These are phyloP conservation scores for Sphagnum magellanicum DNA, from an alignment of 228 moss, liverwort and hornwort species.

Conservation along the genomic window DNA sequence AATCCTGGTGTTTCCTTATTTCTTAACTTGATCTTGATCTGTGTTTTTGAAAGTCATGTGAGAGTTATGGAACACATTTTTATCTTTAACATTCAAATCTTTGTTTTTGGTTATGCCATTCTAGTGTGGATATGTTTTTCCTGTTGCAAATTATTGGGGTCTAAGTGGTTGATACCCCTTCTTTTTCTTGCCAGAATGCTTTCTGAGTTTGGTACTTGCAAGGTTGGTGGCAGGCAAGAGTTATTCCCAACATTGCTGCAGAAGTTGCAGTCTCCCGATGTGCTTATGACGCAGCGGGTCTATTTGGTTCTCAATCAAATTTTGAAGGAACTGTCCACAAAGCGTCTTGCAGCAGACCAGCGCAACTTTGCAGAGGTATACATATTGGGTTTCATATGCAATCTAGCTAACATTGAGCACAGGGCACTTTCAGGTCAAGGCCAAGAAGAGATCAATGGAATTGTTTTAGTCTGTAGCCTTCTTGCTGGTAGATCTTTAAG, in stretches of 20 bases:
- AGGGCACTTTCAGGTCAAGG: not conserved
- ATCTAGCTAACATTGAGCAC: not conserved
- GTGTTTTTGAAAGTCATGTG: too few relatives aligned
- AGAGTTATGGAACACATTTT: too few relatives aligned
- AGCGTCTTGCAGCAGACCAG: constrained; percentile 93
- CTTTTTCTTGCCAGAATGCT: not conserved
- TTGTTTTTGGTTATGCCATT: too few relatives aligned
- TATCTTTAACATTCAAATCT: too few relatives aligned
- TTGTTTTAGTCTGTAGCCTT: too few relatives aligned
- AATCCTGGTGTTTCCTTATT: too few relatives aligned
- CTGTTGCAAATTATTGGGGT: not conserved
- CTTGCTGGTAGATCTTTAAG: too few relatives aligned
- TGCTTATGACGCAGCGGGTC: constrained; percentile 88
- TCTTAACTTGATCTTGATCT: too few relatives aligned
- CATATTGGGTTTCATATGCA: not conserved
- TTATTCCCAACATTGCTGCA: constrained; percentile 91
- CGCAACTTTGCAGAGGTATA: constrained; percentile 85
- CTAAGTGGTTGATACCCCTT: not conserved
- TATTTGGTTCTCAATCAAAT: constrained; percentile 96
- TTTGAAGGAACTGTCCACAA: constrained; percentile 94
- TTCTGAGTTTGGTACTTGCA: not conserved
- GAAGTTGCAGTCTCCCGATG: constrained; percentile 94
- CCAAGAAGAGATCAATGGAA: too few relatives aligned
- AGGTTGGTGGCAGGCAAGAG: constrained; percentile 72
- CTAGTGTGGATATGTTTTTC: too few relatives aligned